phyloP scores from a whole-genome alignment of 108 stramenopile species.

The Skeletonema costatum region DNA sequence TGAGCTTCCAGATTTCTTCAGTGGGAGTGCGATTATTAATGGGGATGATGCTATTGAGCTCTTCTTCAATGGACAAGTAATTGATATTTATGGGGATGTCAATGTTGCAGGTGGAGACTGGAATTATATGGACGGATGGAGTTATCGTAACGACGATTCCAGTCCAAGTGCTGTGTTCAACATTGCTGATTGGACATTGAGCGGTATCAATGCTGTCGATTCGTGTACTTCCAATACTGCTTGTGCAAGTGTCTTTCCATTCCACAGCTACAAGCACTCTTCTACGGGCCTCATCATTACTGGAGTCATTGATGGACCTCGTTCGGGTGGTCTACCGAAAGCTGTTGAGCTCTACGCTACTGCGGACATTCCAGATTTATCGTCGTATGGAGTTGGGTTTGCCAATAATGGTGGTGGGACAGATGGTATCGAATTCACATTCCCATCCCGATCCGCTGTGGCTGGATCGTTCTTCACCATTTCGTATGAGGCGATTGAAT shows the following conservation, averaged over 20 bases:
- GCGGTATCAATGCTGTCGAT: background rate
- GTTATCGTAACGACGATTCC: background rate
- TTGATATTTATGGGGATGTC: slow-evolving; percentile 32
- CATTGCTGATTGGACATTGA: background rate
- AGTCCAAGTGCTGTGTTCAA: background rate
- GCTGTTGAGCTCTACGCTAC: slow-evolving; percentile 8
- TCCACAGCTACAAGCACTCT: background rate
- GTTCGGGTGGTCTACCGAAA: no score
- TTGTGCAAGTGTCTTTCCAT: background rate
- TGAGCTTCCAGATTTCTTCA: slow-evolving; percentile 18
- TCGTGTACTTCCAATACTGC: background rate
- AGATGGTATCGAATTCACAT: slow-evolving; percentile 16
- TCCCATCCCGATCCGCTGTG: slow-evolving; percentile 13
- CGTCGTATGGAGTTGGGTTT: slow-evolving; percentile 28
- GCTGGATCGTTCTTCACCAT: slow-evolving; percentile 31
- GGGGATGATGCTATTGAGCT: slow-evolving; percentile 45
- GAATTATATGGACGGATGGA: slow-evolving; percentile 36
- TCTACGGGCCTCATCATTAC: no score
- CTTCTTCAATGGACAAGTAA: slow-evolving; percentile 25
- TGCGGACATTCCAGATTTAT: slow-evolving; percentile 20
- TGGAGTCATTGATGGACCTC: no score
- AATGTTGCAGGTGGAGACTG: slow-evolving; percentile 23
- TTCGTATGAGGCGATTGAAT: slow-evolving; percentile 4
- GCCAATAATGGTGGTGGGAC: slow-evolving; percentile 31
- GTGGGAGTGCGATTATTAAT: slow-evolving; percentile 15